Evolutionary conservation across 202 grass and related monocot species (phyloP).

Genomic region (Saccharum hybrid): DNA sequence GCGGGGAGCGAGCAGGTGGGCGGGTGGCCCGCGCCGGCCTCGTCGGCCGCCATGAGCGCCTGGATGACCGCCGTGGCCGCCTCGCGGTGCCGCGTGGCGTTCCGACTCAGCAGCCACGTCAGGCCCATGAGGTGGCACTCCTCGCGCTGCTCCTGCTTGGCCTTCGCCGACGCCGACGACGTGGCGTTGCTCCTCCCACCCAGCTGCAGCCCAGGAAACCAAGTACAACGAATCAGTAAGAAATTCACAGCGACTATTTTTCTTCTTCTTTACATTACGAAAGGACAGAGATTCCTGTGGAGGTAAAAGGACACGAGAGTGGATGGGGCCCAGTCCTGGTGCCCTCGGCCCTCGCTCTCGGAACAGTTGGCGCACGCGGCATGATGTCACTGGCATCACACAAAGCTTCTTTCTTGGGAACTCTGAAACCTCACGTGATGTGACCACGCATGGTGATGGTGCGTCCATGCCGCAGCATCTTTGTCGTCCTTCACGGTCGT

Average conservation of each 20-base stretch:
- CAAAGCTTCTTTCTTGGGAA: constrained; percentile 15
- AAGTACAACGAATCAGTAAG: background rate
- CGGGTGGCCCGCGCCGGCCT: constrained; percentile 11
- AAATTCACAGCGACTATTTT: background rate
- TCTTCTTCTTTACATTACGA: background rate
- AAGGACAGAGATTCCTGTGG: constrained; percentile 18
- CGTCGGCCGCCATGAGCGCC: constrained; percentile 70
- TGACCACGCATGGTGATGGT: constrained; percentile 17
- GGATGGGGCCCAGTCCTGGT: background rate
- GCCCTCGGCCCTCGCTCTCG: constrained; percentile 31
- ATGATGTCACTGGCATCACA: constrained; percentile 24
- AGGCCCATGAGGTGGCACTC: constrained; percentile 86
- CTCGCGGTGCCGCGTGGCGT: constrained; percentile 57
- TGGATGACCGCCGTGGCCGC: constrained; percentile 63
- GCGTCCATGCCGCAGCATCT: background rate
- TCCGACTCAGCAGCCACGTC: constrained; percentile 79
- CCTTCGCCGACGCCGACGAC: constrained; percentile 15
- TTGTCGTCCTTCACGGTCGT: background rate
- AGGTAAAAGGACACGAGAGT: constrained; percentile 18
- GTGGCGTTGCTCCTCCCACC: constrained; percentile 45
- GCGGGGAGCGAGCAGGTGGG: constrained; percentile 61
- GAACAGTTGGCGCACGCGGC: constrained; percentile 20
- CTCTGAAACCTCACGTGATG: constrained; percentile 49
- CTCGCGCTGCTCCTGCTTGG: constrained; percentile 38
- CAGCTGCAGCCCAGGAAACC: constrained; percentile 31